Evolutionary conservation across 352 stramenopile genomes (phyloP), one percentile per base, ranked within the genome.

Genomic region (Phytopythium cucurbitacearum): DNA sequence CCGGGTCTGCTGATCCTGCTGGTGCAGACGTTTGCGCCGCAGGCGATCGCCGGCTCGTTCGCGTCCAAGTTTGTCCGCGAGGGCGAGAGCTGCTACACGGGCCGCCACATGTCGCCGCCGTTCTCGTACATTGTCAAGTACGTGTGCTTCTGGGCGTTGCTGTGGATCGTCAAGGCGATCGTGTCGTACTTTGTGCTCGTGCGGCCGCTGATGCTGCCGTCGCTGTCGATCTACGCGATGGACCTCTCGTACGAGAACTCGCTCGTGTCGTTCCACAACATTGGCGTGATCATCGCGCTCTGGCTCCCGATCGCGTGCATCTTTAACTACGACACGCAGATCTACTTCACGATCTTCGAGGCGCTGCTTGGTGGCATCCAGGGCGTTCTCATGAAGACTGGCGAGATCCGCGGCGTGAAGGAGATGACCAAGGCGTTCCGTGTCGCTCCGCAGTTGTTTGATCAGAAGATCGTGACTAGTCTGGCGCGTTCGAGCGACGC

Each of bases 321-420:
- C 44, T 91, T 89, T 56, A 87, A 86, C 57, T 91, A 91, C 60
- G 74, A 86, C 32, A 84, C 80, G 45, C 80, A 91, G 58, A 88
- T 91, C 58, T 91, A 85, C 60, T 91, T 89, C 13, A 89, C 80
- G 0, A 84, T 88, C 42, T 87, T 91, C 43, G 73, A 91, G 51
- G 76, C 80, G 15, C 43, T 88, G 13, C 51, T 88, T 0, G 80
- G 80, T 40, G 73, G 67, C 8, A 82, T 89, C 48, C 73, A 81
- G 62, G 80, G 80, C 7, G 61, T 83, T 48, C 57, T 87, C 8
- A 89, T 91, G 80, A 89, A 91, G 50, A 86, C 77, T 5, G 80
- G 80, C 5, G 80, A 91, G 39, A 79, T 89, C 16, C 80, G 71
- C 41, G 79, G 79, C 1, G 64, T 76, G 1, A 83, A 88, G 53